Conservation (phyloP, 2,329 filamentous ascomycete species). For the Dryadomyces quercus-mongolicae region DNA sequence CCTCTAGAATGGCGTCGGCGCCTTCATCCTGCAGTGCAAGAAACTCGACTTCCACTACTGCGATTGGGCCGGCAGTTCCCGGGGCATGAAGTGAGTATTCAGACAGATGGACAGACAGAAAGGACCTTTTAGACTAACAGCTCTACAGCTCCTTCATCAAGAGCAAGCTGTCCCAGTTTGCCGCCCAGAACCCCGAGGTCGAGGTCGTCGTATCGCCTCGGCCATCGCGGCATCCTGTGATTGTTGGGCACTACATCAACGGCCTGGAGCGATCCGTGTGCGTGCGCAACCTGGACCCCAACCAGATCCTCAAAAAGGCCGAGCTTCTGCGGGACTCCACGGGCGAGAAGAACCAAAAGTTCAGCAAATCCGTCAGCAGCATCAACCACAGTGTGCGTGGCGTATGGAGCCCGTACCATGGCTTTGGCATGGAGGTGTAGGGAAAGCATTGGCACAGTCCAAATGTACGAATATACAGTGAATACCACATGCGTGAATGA, state of each 20-base stretch:
- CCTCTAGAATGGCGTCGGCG: constrained; percentile 80
- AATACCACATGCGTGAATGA: constrained; percentile 3
- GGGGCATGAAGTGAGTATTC: constrained; percentile 72
- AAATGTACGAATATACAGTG: constrained; percentile 4
- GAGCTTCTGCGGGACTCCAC: constrained; percentile 61
- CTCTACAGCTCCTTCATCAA: constrained; percentile 63
- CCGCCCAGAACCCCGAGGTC: constrained; percentile 69
- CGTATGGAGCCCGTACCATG: constrained; percentile 60
- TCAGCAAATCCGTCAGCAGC: constrained; percentile 52
- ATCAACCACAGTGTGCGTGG: constrained; percentile 56
- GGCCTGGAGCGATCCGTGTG: constrained; percentile 76
- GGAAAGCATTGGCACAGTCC: not conserved
- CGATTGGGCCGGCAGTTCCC: constrained; percentile 87
- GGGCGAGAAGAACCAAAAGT: constrained; percentile 58
- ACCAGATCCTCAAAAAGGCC: constrained; percentile 71
- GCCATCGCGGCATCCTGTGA: constrained; percentile 78
- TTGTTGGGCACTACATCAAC: constrained; percentile 88
- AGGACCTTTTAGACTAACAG: no score
- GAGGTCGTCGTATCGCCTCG: constrained; percentile 87
- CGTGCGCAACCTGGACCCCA: constrained; percentile 71
- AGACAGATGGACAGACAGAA: not conserved
- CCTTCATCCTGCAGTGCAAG: constrained; percentile 96
- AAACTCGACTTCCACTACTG: constrained; percentile 94
- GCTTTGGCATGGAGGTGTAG: constrained; percentile 42
- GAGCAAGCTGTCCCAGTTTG: constrained; percentile 64